Evolutionary conservation across 345 rosid genomes (phyloP).

Genomic region (Heritiera littoralis): DNA sequence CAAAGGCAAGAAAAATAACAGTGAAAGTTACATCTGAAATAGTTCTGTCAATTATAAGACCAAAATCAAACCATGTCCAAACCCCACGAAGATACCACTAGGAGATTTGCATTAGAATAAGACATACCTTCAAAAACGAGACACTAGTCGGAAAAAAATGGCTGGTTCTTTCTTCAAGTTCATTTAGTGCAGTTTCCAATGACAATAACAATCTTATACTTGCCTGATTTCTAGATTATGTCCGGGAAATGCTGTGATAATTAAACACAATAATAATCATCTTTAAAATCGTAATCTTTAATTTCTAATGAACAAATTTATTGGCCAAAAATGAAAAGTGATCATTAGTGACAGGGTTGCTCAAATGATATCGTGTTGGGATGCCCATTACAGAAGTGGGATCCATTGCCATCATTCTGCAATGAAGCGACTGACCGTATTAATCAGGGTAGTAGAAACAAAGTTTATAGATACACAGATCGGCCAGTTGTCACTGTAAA

Average conservation of each 20-base stretch:
- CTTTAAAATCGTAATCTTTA: too few species aligned
- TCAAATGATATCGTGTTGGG: not conserved
- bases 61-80: not conserved
- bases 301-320: too few species aligned
- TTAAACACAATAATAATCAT: too few species aligned
- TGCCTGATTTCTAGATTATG: too few species aligned
- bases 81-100: conserved; percentile 34
- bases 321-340: too few species aligned
- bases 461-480: not conserved
- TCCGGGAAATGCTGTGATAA: too few species aligned
- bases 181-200: too few species aligned
- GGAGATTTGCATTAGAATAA: conserved; percentile 4
- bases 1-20: not conserved
- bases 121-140: not conserved
- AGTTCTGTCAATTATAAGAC: not conserved
- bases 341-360: not conserved
- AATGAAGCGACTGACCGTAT: not conserved
- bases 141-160: too few species aligned
- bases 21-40: not conserved
- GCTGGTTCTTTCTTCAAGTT: too few species aligned
- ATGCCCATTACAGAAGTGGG: not conserved
- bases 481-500: too few species aligned
- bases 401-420: not conserved
- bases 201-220: too few species aligned
- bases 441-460: not conserved